Conservation (phyloP, 108 stramenopile genomes). For the Pelagomonas calceolata region DNA sequence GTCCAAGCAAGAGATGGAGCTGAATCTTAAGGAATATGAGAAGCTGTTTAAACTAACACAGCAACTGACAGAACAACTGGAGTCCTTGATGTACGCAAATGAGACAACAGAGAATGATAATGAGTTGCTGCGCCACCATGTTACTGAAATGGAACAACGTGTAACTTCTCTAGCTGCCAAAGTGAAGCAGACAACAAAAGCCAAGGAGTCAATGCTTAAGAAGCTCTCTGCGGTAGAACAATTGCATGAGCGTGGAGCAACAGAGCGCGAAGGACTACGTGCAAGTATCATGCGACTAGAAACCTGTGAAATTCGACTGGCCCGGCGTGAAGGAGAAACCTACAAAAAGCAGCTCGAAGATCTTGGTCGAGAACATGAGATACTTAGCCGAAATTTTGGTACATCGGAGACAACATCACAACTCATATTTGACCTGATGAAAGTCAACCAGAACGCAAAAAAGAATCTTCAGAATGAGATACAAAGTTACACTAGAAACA, state of each 20-base stretch:
- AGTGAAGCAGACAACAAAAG: neutral
- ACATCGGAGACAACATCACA: slow-evolving; percentile 15
- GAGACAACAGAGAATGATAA: slow-evolving; percentile 10
- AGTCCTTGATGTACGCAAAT: slow-evolving; percentile 12
- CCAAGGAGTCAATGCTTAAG: slow-evolving; percentile 3
- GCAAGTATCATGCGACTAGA: slow-evolving; percentile 12
- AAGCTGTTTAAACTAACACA: slow-evolving; percentile 30
- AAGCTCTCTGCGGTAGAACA: slow-evolving; percentile 29
- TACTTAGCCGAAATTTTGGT: slow-evolving; percentile 28
- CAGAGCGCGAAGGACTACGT: slow-evolving; percentile 19
- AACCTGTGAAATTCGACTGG: slow-evolving; percentile 7
- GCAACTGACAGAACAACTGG: slow-evolving; percentile 21
- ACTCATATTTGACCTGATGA: slow-evolving; percentile 23
- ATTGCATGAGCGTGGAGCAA: slow-evolving; percentile 14
- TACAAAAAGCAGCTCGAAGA: slow-evolving; percentile 24
- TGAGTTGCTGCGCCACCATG: neutral
- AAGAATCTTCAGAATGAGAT: slow-evolving; percentile 39
- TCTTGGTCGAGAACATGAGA: slow-evolving; percentile 33
- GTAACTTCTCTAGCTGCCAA: neutral
- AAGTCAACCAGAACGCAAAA: slow-evolving; percentile 19
- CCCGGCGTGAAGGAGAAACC: slow-evolving; percentile 9
- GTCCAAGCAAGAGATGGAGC: slow-evolving; percentile 34
- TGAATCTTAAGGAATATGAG: slow-evolving; percentile 33
- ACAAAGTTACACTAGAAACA: slow-evolving; percentile 15
- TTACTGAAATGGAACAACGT: neutral